Evolutionary conservation across 345 rosid species (phyloP).

Genomic region (Acer negundo): DNA sequence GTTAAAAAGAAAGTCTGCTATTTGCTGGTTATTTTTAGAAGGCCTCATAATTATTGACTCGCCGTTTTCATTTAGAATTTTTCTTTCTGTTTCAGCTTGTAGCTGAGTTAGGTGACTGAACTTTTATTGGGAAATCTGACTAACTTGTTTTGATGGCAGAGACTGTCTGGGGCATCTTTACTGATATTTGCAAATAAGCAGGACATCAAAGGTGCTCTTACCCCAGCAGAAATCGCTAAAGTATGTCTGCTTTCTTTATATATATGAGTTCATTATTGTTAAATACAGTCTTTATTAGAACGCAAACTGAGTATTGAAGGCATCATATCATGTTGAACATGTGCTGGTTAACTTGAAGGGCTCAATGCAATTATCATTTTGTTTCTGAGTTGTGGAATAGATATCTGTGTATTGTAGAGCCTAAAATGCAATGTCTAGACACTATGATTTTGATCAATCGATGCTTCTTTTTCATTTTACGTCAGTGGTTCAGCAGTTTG

Average conservation of each 20-base stretch:
- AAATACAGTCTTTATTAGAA: not conserved
- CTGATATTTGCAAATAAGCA: conserved; percentile 88
- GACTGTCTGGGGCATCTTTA: conserved; percentile 89
- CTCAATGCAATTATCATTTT: not conserved
- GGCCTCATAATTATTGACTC: not conserved
- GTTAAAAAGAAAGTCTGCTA: too few species aligned
- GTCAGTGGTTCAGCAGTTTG: not conserved
- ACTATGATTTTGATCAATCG: not conserved
- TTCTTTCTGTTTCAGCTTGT: not conserved
- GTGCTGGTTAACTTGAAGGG: not conserved
- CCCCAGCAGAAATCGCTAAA: conserved; percentile 82
- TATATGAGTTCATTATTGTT: not conserved
- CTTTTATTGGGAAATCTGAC: not conserved
- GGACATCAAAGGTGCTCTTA: conserved; percentile 85
- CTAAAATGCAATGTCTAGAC: not conserved
- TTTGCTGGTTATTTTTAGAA: not conserved
- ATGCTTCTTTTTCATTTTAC: not conserved
- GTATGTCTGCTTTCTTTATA: conserved; percentile 34
- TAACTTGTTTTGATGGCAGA: conserved; percentile 44
- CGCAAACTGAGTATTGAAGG: not conserved
- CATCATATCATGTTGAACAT: not conserved
- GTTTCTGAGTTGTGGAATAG: not conserved
- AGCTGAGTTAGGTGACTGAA: not conserved
- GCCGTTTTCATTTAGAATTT: not conserved
- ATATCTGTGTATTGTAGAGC: not conserved